phyloP scores from a whole-genome alignment of 2,329 filamentous ascomycete species.

The Alternaria angustiovoidea region DNA sequence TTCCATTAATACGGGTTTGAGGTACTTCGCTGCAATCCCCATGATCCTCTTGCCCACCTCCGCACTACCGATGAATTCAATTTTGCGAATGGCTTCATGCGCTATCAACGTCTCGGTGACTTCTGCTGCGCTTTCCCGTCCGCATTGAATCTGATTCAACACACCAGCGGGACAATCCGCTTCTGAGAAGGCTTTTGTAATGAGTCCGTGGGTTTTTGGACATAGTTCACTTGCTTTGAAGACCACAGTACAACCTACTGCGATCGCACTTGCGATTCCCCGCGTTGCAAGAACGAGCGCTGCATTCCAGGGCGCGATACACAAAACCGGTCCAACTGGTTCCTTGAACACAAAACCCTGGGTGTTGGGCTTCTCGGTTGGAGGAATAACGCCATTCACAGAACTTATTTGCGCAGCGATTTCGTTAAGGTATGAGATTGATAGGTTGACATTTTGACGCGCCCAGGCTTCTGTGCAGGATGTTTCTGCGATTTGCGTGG shows the following conservation, averaged over 20 bases:
- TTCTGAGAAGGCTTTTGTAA: constrained; percentile 48
- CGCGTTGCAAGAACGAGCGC: constrained; percentile 49
- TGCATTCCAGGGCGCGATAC: constrained; percentile 56
- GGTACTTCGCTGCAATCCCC: constrained; percentile 72
- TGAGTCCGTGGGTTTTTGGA: constrained; percentile 29
- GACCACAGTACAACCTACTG: constrained; percentile 58
- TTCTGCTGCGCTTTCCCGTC: constrained; percentile 65
- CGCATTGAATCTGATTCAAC: constrained; percentile 72
- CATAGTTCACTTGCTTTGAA: constrained; percentile 43
- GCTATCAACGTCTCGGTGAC: constrained; percentile 76
- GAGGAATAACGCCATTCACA: constrained; percentile 30
- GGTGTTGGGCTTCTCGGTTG: constrained; percentile 36
- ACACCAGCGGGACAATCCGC: constrained; percentile 78
- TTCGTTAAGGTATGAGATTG: constrained; percentile 56
- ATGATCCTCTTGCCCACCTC: constrained; percentile 71
- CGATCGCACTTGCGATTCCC: constrained; percentile 61
- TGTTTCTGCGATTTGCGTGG: constrained; percentile 66
- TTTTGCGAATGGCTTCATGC: constrained; percentile 68
- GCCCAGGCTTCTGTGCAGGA: constrained; percentile 54
- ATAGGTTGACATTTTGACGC: constrained; percentile 46
- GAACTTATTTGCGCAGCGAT: constrained; percentile 49
- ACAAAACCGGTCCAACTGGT: constrained; percentile 30
- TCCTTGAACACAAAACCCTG: constrained; percentile 45
- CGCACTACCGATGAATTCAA: constrained; percentile 82
- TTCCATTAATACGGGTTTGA: constrained; percentile 82